Evolutionary conservation across 176 grass and related monocot genomes (phyloP).

Genomic region (Oryza glaberrima): DNA sequence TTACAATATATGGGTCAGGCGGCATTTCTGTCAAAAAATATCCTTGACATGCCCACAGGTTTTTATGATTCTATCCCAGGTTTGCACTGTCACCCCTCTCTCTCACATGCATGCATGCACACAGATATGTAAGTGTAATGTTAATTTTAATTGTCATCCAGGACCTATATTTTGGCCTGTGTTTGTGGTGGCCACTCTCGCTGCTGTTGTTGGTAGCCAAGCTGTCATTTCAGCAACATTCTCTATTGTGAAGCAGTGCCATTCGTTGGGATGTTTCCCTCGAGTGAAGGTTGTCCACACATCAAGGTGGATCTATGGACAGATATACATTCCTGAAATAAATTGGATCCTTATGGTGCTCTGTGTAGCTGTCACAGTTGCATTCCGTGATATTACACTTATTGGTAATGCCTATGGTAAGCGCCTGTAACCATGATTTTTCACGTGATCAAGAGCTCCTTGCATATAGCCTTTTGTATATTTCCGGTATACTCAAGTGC

Average conservation of each 20-base stretch:
- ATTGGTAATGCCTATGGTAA: conserved; percentile 96
- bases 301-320: conserved; percentile 94
- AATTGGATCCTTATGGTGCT: conserved; percentile 99
- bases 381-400: conserved; percentile 81
- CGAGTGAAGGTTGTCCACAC: conserved; percentile 97
- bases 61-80: conserved; percentile 95
- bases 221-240: conserved; percentile 97
- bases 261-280: conserved; percentile 94
- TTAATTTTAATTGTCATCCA: conserved; percentile 49
- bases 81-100: conserved; percentile 34
- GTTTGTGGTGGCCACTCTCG: conserved; percentile 88
- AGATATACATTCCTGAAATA: conserved; percentile 98
- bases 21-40: conserved; percentile 92
- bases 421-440: conserved; percentile 15
- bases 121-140: conserved; percentile 13
- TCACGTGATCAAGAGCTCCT: background rate
- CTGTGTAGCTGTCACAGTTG: conserved; percentile 80
- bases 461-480: conserved; percentile 8
- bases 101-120: background rate
- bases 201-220: conserved; percentile 96
- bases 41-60: conserved; percentile 48
- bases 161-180: conserved; percentile 87
- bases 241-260: conserved; percentile 97
- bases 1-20: conserved; percentile 99
- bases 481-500: conserved; percentile 22